A percentile compares a stretch with the other conserved stretches of the same genome.
phyloP scores from a whole-genome alignment of 306 rosid genomes.

The Quercus aquifolioides region DNA sequence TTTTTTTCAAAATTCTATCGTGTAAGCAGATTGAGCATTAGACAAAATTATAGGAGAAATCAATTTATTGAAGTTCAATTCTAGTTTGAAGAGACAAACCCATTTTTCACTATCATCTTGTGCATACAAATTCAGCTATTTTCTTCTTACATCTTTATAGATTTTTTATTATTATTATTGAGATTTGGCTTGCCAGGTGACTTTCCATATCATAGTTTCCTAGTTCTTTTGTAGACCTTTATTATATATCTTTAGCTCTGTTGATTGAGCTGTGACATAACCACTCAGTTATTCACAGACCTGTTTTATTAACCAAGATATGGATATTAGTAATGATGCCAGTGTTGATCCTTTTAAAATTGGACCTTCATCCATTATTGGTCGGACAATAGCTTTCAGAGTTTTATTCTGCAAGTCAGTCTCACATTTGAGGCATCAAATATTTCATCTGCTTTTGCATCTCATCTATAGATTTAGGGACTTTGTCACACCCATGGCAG shows the following conservation, averaged over 20 bases:
- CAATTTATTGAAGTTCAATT: neutral
- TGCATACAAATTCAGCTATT: neutral
- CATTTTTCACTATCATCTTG: neutral
- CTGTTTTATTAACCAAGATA: constrained; percentile 24
- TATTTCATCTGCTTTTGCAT: constrained; percentile 38
- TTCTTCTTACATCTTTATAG: neutral
- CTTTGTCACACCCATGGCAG: constrained; percentile 40
- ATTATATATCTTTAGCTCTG: constrained; percentile 12
- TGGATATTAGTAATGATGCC: constrained; percentile 93
- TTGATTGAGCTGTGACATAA: constrained; percentile 9
- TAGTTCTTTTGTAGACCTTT: constrained; percentile 10
- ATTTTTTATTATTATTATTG: neutral
- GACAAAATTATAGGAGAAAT: neutral
- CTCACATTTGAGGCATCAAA: constrained; percentile 60
- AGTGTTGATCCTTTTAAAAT: constrained; percentile 76
- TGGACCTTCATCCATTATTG: constrained; percentile 83
- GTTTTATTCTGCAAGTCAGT: constrained; percentile 80
- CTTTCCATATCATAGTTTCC: neutral
- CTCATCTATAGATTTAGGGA: constrained; percentile 51
- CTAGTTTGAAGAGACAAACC: neutral
- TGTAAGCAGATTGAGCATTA: neutral
- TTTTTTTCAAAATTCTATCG: no score
- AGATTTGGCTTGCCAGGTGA: neutral
- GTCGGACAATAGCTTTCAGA: constrained; percentile 75
- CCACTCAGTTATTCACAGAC: neutral